phyloP scores from a whole-genome alignment of 345 rosid genomes.

The Eucalyptus cladocalyx region DNA sequence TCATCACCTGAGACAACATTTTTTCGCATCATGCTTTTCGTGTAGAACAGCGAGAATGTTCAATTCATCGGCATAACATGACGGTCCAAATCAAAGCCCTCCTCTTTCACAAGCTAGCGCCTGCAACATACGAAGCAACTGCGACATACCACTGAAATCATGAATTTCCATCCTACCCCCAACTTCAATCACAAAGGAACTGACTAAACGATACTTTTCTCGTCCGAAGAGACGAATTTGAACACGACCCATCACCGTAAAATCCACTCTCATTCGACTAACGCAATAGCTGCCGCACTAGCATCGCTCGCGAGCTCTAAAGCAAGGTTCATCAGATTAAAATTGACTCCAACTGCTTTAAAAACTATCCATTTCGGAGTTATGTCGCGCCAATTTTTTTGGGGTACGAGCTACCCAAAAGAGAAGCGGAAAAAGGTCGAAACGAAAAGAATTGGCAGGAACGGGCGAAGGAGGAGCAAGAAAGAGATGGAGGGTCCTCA shows the following conservation, averaged over 20 bases:
- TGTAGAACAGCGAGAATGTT: not conserved
- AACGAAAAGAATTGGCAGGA: not conserved
- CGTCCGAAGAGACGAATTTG: not conserved
- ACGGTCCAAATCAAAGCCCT: not conserved
- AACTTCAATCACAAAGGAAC: not conserved
- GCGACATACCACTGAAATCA: not conserved
- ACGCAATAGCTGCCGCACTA: not conserved
- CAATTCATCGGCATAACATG: not conserved
- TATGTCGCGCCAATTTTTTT: not conserved
- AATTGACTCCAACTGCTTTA: not conserved
- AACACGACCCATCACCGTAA: not conserved
- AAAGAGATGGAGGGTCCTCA: slow-evolving; percentile 25
- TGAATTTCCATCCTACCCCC: not conserved
- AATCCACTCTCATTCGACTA: not conserved
- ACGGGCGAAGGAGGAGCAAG: not conserved
- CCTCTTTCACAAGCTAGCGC: not conserved
- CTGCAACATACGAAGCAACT: not conserved
- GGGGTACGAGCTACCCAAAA: not conserved
- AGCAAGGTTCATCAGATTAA: not conserved
- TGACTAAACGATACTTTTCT: not conserved
- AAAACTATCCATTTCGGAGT: not conserved
- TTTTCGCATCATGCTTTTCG: not conserved
- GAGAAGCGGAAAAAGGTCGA: not conserved
- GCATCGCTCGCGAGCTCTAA: not conserved
- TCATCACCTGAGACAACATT: not conserved